Base-by-base conservation (phyloP, 148 eudicot species). In the Amaranthus palmeri region DNA sequence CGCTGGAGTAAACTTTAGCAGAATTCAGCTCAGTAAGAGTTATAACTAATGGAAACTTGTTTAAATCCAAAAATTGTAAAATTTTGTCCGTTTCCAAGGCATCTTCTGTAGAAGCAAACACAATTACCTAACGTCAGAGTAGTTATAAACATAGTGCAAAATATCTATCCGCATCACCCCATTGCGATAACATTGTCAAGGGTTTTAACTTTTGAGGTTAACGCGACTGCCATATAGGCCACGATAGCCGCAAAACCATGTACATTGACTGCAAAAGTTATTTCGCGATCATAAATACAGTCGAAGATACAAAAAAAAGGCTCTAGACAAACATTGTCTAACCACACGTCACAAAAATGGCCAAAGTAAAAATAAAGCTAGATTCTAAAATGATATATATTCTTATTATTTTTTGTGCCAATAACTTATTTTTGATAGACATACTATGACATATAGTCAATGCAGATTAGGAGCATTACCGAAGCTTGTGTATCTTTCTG, bases 1-100 rank as follows among this genome's bases (percentile, higher is more conserved):
- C 67, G 75, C 87, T 95, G 77, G 92, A 81, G 76, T 89, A 91
- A 71, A 89, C 89, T 86, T 82, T 88, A 66, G 80, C 86, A 68
- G 97, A 83, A 71, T 91, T 91, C 48, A 88, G 75, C 59, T 95
- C 98, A 74, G 97, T 91, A 63, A 95, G 82, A 55, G 81, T 58
- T 10, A 93, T 89, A 72, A 91, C 92, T 77, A 95, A 82, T 49
- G 98, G 98, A 76, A 95, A 91, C 81, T 89, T 95, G 88, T 91
- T 88, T 65, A 72, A 44, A 3, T 85, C 88, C 86, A 91, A 72
- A 83, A 95, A 95, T 51, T 86, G 85, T 82, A 95, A 75, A 65
- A 95, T 85, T 25, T 80, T 83, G 67, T 86, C 90, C 77, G 11
- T 73, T 73, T 79, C 77, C n/a, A 91, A 78, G 55, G 78, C 69